Evolutionary conservation across 176 grass and related monocot genomes (phyloP).

Genomic region (Aegilops bicornis): DNA sequence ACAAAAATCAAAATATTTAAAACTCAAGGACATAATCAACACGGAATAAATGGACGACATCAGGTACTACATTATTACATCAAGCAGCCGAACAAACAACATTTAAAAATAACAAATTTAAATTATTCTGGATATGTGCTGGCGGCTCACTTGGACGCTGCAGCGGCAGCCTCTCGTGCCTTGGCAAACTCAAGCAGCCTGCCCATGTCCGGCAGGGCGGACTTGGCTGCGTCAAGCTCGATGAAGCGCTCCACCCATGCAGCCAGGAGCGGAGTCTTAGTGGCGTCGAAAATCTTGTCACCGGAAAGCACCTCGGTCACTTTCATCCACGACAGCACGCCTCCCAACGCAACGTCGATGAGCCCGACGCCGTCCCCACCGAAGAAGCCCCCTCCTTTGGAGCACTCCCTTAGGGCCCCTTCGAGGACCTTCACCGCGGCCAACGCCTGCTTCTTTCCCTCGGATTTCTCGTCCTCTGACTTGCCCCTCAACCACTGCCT

Average conservation of each 20-base stretch:
- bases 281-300: not conserved
- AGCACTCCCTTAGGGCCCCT: not conserved
- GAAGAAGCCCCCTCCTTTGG: not conserved
- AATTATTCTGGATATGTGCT: not conserved
- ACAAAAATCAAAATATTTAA: too few relatives aligned
- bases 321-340: not conserved
- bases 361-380: not conserved
- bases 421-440: not conserved
- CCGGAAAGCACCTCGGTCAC: not conserved
- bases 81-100: not conserved
- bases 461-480: not conserved
- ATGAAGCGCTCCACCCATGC: not conserved
- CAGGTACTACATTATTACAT: not conserved
- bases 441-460: not conserved
- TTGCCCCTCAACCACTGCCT: not conserved
- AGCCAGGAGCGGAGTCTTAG: not conserved
- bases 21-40: too few relatives aligned
- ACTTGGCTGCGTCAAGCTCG: not conserved
- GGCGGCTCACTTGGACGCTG: not conserved
- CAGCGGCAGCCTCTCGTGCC: not conserved
- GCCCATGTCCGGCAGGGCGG: not conserved
- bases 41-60: too few relatives aligned
- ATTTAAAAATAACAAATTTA: not conserved
- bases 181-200: slow-evolving; percentile 10
- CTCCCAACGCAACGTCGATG: slow-evolving; percentile 20